A percentile compares a stretch with the other conserved stretches of the same genome.
phyloP scores from a whole-genome alignment of 352 stramenopile species.

The Phytophthora fragariae region DNA sequence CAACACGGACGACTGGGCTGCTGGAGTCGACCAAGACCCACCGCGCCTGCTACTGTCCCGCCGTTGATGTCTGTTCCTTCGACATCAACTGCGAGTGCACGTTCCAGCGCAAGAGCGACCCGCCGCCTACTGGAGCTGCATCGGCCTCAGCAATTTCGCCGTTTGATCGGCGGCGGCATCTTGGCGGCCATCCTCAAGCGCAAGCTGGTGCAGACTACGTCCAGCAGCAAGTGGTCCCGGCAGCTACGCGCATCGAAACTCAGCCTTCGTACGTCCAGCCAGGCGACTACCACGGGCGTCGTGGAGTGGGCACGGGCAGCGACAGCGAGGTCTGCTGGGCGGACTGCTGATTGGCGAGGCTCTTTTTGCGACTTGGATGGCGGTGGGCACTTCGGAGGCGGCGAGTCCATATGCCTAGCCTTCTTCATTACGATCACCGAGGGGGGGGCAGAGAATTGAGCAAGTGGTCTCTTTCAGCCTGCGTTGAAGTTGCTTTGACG shows the following conservation, averaged over 20 bases:
- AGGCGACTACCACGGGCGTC: constrained; percentile 36
- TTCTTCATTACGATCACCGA: too few relatives aligned
- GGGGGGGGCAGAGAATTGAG: too few relatives aligned
- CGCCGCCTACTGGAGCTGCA: constrained; percentile 44
- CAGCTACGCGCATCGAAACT: constrained; percentile 26
- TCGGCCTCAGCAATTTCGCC: constrained; percentile 40
- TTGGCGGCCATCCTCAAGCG: constrained; percentile 38
- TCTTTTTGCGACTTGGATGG: too few relatives aligned
- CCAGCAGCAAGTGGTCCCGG: constrained; percentile 45
- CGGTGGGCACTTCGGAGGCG: constrained; percentile 30
- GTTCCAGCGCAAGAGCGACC: constrained; percentile 37
- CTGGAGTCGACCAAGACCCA: constrained; percentile 46
- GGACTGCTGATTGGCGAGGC: constrained; percentile 50
- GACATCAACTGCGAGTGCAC: constrained; percentile 57
- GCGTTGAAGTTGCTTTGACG: constrained; percentile 4
- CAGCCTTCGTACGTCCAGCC: constrained; percentile 43
- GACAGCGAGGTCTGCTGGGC: constrained; percentile 41
- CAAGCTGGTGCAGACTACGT: constrained; percentile 17
- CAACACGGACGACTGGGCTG: constrained; percentile 50
- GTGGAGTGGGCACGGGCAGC: constrained; percentile 48
- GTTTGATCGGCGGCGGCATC: constrained; percentile 46
- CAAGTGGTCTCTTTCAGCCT: too few relatives aligned
- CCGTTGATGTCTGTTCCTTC: constrained; percentile 44
- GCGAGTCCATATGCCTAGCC: constrained; percentile 26
- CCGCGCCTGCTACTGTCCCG: constrained; percentile 65